Evolutionary conservation across 148 eudicot species (phyloP).

Genomic region (Oxyria digyna): DNA sequence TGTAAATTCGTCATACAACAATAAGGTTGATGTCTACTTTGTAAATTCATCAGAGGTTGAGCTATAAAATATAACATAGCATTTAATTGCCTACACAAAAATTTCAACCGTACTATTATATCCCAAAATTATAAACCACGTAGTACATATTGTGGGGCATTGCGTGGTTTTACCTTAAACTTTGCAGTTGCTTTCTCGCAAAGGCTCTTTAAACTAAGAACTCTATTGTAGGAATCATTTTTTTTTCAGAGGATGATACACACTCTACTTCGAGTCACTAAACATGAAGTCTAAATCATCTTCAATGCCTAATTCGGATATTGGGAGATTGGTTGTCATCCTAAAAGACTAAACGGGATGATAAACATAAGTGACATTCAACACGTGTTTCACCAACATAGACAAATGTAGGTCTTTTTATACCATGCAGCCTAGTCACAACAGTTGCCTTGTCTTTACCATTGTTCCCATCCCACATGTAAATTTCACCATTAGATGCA

Average conservation of each 20-base stretch:
- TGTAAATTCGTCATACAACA: too few relatives aligned
- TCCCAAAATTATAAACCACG: too few relatives aligned
- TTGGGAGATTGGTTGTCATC: conserved; percentile 19
- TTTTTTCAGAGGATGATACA: conserved; percentile 12
- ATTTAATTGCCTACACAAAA: too few relatives aligned
- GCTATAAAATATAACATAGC: too few relatives aligned
- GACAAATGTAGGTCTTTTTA: conserved; percentile 71
- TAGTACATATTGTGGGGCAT: too few relatives aligned
- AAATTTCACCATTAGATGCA: conserved; percentile 67
- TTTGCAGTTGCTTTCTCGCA: conserved; percentile 87
- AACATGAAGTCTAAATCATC: conserved; percentile 58
- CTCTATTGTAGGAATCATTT: conserved; percentile 18
- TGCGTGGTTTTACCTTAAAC: conserved; percentile 75
- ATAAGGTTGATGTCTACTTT: too few relatives aligned
- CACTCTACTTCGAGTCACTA: conserved; percentile 38
- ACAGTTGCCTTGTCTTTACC: conserved; percentile 42
- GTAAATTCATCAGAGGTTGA: too few relatives aligned
- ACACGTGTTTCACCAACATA: conserved; percentile 89
- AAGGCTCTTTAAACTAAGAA: conserved; percentile 75
- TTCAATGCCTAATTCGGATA: conserved; percentile 18
- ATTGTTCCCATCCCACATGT: conserved; percentile 85
- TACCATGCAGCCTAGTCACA: conserved; percentile 63
- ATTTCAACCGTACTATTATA: too few relatives aligned
- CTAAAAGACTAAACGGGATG: conserved; percentile 58
- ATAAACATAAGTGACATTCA: conserved; percentile 66